Conservation (phyloP, 257 asterid species). For the Scutellaria minor region DNA sequence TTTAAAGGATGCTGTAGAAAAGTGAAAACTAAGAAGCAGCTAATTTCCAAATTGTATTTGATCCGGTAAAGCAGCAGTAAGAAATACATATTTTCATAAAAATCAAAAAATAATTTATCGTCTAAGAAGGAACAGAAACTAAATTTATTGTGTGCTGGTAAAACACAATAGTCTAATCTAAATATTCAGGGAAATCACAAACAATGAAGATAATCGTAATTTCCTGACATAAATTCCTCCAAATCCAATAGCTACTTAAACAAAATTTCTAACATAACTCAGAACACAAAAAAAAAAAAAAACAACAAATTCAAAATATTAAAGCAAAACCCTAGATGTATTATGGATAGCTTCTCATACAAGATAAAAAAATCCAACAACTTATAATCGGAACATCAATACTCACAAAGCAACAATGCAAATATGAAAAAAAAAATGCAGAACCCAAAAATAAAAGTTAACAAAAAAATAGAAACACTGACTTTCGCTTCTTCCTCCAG, state of each 20-base stretch:
- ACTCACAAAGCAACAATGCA: background rate
- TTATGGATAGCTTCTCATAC: background rate
- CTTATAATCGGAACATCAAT: no score
- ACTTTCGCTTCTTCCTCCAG: conserved; percentile 73
- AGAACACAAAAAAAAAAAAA: background rate
- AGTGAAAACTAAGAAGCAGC: background rate
- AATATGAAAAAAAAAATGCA: background rate
- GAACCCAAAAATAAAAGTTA: background rate
- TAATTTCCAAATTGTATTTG: background rate
- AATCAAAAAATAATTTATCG: background rate
- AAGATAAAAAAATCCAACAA: background rate
- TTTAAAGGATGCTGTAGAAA: background rate
- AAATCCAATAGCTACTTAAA: background rate
- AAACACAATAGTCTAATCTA: background rate
- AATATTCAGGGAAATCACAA: background rate
- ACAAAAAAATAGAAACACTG: background rate
- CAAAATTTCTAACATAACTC: background rate
- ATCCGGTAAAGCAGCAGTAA: background rate
- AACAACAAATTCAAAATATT: background rate
- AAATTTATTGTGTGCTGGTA: background rate
- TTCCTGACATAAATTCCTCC: background rate
- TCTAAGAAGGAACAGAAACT: background rate
- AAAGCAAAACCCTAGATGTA: background rate
- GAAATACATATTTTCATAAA: background rate
- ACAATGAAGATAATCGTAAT: no score